Evolutionary conservation across 23 red algal species (phyloP), one percentile per base, ranked within the genome.

Genomic region (Agarophyton chilense): DNA sequence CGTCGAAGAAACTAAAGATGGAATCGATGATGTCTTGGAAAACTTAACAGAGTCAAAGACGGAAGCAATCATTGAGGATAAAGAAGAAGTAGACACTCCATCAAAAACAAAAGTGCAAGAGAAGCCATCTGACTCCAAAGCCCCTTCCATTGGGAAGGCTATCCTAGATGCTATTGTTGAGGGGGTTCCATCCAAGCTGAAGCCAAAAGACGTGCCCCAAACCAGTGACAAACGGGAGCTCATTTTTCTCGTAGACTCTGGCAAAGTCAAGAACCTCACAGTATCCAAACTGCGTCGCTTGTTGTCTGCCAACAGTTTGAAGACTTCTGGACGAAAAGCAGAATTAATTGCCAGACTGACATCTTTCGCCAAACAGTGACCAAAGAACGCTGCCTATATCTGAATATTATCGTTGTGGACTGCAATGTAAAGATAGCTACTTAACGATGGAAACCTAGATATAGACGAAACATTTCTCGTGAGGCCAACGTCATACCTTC

Each of bases 331-430:
- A 10, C 44, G 85, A 12, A 89, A 89, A 36, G 67, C 85, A 31
- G 85, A 89, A 40, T 52, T 89, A 44, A 79, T 89, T 26, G 85
- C 85, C 43, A 56, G 85, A 47, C 73, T 89, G 67, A 89, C 85
- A 38, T 89, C 85, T 34, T 89, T 41, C 34, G 85, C 85, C 14
- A 89, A 89, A 29, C 28, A 66, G 64, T 70, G 44, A 47, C 6
- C 44, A 47, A 47, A 47, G 44, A 86, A 31, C 47, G 32, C 13
- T 74, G 4, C 16, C 10, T 65, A 2, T 2, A 6, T 35, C 1
- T 7, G 25, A 61, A 35, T 35, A 12, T 18, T 29, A 65, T 18
- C 31, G 2, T 65, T 18, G 33, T 31, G 10, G 8, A 33, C 10
- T 65, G 32, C 32, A 16, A 0, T 17, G 60, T 11, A 25, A 65